Evolutionary conservation across 75 land plant species (phyloP).

Genomic region (Pinus albicaulis): DNA sequence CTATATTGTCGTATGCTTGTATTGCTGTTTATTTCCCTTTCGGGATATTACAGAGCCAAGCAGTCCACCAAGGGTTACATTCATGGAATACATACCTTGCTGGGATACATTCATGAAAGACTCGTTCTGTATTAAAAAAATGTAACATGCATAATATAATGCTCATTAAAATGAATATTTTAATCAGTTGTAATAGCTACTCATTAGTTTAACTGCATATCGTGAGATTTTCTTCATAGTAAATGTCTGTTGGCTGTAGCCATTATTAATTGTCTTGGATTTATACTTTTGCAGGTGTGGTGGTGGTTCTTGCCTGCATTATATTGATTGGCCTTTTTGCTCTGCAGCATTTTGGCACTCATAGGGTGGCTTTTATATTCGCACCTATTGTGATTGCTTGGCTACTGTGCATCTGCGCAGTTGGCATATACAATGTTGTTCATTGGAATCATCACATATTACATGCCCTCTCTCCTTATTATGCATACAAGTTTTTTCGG

Average conservation of each 20-base stretch:
- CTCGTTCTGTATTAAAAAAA: not conserved
- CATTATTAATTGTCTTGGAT: not conserved
- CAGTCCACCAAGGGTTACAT: too few species aligned
- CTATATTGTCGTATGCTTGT: too few species aligned
- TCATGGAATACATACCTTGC: not conserved
- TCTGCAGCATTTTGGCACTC: slow-evolving; percentile 84
- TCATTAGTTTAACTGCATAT: not conserved
- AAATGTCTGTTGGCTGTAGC: not conserved
- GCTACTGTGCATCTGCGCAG: slow-evolving; percentile 52
- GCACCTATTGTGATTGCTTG: slow-evolving; percentile 75
- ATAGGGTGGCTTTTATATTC: slow-evolving; percentile 74
- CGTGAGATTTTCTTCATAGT: not conserved
- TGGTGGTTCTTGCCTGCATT: slow-evolving; percentile 58
- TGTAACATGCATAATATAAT: not conserved
- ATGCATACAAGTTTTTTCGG: slow-evolving; percentile 58
- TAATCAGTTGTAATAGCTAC: not conserved
- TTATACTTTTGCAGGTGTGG: slow-evolving; percentile 37
- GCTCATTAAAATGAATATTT: not conserved
- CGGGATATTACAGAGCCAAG: too few species aligned
- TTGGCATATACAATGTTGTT: slow-evolving; percentile 72
- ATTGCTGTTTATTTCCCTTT: too few species aligned
- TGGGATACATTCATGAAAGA: not conserved
- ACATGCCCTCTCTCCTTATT: slow-evolving; percentile 65
- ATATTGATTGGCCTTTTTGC: slow-evolving; percentile 80
- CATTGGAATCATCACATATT: slow-evolving; percentile 65